Conservation (phyloP, 495 filamentous ascomycete species). For the Parachaetomium inaequale region DNA sequence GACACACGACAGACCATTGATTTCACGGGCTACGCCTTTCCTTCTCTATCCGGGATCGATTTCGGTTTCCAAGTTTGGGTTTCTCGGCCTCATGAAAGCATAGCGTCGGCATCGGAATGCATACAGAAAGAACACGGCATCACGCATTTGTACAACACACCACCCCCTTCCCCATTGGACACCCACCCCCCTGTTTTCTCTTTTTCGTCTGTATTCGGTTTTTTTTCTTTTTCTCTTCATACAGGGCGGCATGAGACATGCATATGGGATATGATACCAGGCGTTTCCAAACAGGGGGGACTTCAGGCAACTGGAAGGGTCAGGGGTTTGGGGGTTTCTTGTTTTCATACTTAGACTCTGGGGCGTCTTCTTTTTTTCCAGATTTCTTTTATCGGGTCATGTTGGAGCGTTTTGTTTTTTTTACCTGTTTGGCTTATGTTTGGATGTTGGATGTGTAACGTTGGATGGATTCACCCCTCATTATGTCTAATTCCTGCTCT, state of each 20-base stretch:
- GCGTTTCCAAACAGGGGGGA: constrained; percentile 27
- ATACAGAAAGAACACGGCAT: constrained; percentile 22
- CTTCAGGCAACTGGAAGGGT: constrained; percentile 28
- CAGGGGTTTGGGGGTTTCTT: constrained; percentile 7
- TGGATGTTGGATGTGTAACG: constrained; percentile 9
- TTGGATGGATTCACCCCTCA: constrained; percentile 3
- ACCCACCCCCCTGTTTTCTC: background rate
- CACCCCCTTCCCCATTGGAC: background rate
- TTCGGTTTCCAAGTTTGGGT: constrained; percentile 6
- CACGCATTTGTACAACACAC: constrained; percentile 24
- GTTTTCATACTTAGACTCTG: background rate
- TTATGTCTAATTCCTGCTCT: constrained; percentile 30
- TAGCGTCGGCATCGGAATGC: constrained; percentile 25
- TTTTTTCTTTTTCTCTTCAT: constrained; percentile 11
- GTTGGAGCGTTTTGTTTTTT: background rate
- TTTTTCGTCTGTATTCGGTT: constrained; percentile 7
- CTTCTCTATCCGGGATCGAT: background rate
- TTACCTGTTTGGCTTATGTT: constrained; percentile 7
- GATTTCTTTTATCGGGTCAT: constrained; percentile 3
- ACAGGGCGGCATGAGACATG: constrained; percentile 18
- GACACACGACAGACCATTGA: background rate
- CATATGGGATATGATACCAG: constrained; percentile 34
- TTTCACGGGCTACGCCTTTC: background rate
- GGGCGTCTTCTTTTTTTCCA: background rate
- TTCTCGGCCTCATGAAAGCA: constrained; percentile 21